These are phyloP conservation scores for Penicillium samsonianum DNA, from an alignment of 495 filamentous ascomycete genomes.

Conservation along the genomic window DNA sequence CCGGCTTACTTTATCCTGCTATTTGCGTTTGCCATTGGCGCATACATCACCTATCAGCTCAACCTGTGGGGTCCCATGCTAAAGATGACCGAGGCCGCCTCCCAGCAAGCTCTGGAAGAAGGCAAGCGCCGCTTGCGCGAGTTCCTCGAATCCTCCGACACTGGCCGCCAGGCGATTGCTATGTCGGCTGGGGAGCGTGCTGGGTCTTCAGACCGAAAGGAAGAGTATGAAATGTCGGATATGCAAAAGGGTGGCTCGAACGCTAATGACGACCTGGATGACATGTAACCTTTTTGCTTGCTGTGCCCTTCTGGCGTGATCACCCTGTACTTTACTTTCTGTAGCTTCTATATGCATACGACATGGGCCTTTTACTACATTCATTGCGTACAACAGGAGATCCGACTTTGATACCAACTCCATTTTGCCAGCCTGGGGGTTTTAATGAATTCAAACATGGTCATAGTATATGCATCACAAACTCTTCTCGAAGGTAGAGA, in stretches of 20 bases:
- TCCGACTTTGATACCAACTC: not conserved
- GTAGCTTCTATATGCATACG: constrained; percentile 10
- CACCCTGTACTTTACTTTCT: constrained; percentile 19
- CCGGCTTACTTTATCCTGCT: constrained; percentile 90
- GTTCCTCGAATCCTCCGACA: constrained; percentile 79
- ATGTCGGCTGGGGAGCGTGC: constrained; percentile 53
- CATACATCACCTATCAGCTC: constrained; percentile 86
- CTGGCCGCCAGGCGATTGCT: constrained; percentile 74
- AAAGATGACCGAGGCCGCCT: constrained; percentile 89
- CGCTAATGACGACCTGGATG: constrained; percentile 41
- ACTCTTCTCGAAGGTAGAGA: no score
- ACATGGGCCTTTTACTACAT: not conserved
- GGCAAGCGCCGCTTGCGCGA: constrained; percentile 86
- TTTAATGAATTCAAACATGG: no score
- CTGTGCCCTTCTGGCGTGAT: constrained; percentile 51
- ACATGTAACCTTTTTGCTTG: constrained; percentile 37
- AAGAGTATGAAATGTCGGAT: constrained; percentile 51
- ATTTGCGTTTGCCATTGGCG: constrained; percentile 68
- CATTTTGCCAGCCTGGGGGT: no score
- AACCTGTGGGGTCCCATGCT: constrained; percentile 95
- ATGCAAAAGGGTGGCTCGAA: constrained; percentile 37
- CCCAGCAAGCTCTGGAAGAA: constrained; percentile 80
- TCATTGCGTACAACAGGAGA: not conserved
- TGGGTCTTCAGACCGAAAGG: constrained; percentile 23
- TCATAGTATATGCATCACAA: no score